Conservation (phyloP, 1,284 basidiomycete species). For the Leccinum subrobustum region DNA sequence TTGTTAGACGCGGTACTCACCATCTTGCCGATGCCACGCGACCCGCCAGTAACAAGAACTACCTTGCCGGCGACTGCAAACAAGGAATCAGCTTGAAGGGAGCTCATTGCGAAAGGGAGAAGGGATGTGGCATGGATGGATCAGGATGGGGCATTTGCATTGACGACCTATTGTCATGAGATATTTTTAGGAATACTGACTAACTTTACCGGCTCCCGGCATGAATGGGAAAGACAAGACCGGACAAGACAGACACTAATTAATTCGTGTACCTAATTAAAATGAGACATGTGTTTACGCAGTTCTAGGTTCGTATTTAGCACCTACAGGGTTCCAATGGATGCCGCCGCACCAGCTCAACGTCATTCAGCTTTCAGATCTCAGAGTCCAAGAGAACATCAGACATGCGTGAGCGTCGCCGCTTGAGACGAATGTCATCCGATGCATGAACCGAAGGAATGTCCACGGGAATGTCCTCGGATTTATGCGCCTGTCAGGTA, state of each 20-base stretch:
- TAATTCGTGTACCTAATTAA: constrained; percentile 25
- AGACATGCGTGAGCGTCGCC: constrained; percentile 41
- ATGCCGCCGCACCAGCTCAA: constrained; percentile 4
- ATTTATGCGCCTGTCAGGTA: constrained; percentile 26
- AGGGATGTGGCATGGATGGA: background rate
- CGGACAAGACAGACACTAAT: constrained; percentile 18
- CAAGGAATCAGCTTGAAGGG: constrained; percentile 43
- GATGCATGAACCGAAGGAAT: constrained; percentile 25
- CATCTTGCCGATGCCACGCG: constrained; percentile 69
- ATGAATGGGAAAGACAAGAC: constrained; percentile 3
- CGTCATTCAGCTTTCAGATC: constrained; percentile 29
- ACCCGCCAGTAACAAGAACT: constrained; percentile 72
- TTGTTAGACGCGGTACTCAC: constrained; percentile 35
- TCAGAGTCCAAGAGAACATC: constrained; percentile 35
- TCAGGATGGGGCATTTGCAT: background rate
- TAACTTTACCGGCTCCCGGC: constrained; percentile 13
- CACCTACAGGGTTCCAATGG: constrained; percentile 9
- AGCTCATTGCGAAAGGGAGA: constrained; percentile 33
- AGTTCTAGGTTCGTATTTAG: constrained; percentile 9
- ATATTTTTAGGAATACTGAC: constrained; percentile 10
- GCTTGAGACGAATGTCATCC: constrained; percentile 35
- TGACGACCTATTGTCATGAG: constrained; percentile 18
- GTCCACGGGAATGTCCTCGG: constrained; percentile 25
- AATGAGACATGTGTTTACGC: constrained; percentile 23
- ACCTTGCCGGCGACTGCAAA: constrained; percentile 63